Evolutionary conservation across 1,139 yeast genomes (phyloP), one percentile per base, ranked within the genome.

Genomic region (Scheffersomyces titani): DNA sequence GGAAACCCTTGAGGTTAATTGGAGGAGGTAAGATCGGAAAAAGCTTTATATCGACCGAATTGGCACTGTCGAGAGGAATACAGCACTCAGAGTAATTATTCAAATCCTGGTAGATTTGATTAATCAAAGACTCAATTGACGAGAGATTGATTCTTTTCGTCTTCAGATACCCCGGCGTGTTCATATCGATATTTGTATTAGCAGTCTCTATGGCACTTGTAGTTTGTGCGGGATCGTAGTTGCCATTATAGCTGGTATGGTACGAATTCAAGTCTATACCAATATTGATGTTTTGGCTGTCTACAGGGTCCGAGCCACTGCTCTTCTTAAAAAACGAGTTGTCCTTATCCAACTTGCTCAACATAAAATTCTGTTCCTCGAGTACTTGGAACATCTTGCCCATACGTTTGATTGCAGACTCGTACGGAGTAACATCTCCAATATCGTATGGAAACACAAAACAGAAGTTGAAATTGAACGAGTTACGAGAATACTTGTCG

Each of bases 21-120:
- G 98, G 98, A 1, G 96, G 91, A 6, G 96, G 93, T 47, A 90
- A 76, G 18, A 91, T 77, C 0, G 98, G 98, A 64, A 96, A 92
- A 5, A 96, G 77, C 69, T 94, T 96, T 68, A 96, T 92, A 71
- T 96, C 97, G 45, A 94, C 91, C 2, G 96, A 88, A 68, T 91
- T 94, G 24, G 97, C 89, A 52, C 87, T 88, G 67, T 94, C 98
- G 52, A 94, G 84, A 0, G 98, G 97, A 40, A 96, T 93, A 71
- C 93, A 85, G 72, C 99, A 96, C 69, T 96, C 99, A 0, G 97
- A 91, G 72, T 92, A 94, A 68, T 90, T 92, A 73, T 94, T 96
- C 64, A 96, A 79, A 70, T 96, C 99, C 70, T 92, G 98, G 66
- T 83, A 92, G 19, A 96, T 84, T 69, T 96, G 98, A 69, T 92